Evolutionary conservation across 2,329 filamentous ascomycete species (phyloP), one percentile per base, ranked within the genome.

Genomic region (Drechslera avenae): DNA sequence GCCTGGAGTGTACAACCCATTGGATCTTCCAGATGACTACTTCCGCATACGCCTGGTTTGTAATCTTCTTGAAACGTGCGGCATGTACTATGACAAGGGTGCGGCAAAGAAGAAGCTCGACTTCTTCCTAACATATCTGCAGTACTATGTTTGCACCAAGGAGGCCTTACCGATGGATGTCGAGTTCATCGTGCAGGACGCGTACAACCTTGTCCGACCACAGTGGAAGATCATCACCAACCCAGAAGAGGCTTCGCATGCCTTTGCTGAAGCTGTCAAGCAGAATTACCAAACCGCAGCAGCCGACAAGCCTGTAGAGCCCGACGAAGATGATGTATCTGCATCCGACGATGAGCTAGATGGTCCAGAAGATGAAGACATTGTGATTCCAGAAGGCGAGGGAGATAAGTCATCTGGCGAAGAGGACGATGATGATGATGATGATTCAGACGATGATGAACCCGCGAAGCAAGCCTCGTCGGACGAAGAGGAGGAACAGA

Each of bases 81-180:
- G 95, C 46, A 88, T 95, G 73, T 99, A 93, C 77, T 99, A 97
- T 66, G 94, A 94, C 73, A 88, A 93, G 64, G 94, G 95, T 6
- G 86, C 88, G 35, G 90, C 92, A 1, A 95, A 92, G 73, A 97
- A 97, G 80, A 99, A 97, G 76, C 83, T 99, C 8, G 94, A 99
- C 68, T 97, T 96, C 73, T 99, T 97, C 75, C 79, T 99, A 54
- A 93, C 89, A 0, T 97, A 97, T 75, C 91, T 99, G 65, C 92
- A 96, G 79, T 97, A 97, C 73, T 99, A 99, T 74, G 88, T 97
- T 61, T 86, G 89, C 66, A 91, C 90, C 16, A 99, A 99, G 75
- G 86, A 93, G 16, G 82, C 89, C 0, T 76, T 97, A 32, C 94
- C 95, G 0, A 95, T 99, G 90, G 94, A 99, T 60, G 90, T 97